These are phyloP conservation scores for Leucocoprinus leucothites DNA, from an alignment of 768 basidiomycete genomes.

Conservation along the genomic window DNA sequence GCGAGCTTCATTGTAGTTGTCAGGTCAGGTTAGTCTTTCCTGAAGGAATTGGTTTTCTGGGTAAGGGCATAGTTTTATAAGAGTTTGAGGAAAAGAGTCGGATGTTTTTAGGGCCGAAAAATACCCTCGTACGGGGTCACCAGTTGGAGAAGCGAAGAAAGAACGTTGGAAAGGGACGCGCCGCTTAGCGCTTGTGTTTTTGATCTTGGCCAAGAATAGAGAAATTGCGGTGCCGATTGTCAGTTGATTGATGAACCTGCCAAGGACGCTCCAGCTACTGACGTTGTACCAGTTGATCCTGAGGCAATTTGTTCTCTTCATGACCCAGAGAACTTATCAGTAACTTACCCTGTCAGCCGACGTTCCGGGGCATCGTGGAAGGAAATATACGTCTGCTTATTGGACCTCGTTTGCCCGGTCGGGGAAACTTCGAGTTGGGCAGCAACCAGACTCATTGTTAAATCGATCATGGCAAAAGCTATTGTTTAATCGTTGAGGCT, in stretches of 20 bases:
- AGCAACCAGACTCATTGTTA: too few species aligned
- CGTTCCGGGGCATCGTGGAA: too few species aligned
- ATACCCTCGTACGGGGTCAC: background rate
- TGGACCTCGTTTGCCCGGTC: too few species aligned
- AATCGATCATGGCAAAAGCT: too few species aligned
- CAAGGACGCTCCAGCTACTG: background rate
- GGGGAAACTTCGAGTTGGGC: too few species aligned
- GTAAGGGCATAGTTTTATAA: background rate
- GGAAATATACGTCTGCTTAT: too few species aligned
- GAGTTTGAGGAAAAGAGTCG: slow-evolving; percentile 6
- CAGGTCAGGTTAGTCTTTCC: background rate
- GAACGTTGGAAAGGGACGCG: background rate
- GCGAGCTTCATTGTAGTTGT: slow-evolving; percentile 1
- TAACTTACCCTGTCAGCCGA: too few species aligned
- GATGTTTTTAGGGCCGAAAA: slow-evolving; percentile 10
- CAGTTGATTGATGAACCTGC: background rate
- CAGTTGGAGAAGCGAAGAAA: background rate
- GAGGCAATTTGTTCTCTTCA: too few species aligned
- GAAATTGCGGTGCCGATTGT: background rate
- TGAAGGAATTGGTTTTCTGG: background rate
- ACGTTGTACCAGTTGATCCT: too few species aligned
- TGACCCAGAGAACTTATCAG: too few species aligned
- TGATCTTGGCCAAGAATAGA: background rate
- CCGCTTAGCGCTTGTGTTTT: background rate
- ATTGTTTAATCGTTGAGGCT: too few species aligned